Evolutionary conservation across 495 filamentous ascomycete species (phyloP), one percentile per base, ranked within the genome.

Genomic region (Penicillium pancosmium): DNA sequence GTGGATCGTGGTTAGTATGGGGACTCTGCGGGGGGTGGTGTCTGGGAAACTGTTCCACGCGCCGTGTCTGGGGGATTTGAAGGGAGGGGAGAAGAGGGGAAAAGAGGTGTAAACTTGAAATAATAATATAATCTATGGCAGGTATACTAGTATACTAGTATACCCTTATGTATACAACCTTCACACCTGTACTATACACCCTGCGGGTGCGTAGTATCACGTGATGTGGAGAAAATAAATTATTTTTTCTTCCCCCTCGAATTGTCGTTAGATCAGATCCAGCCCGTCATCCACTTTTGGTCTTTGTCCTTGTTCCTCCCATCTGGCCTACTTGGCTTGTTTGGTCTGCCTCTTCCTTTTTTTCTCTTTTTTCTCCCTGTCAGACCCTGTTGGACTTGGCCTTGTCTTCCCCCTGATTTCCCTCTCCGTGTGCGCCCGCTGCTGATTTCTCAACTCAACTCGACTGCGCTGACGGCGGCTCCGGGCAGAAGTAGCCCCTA

Each of bases 11-110:
- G 77, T 86, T 6, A 72, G 73, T 9, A 38, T 68, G 9, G 68
- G 72, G 27, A 86, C 84, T 2, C 51, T 82, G 9, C 64, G 73
- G 25, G 72, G 77, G 15, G 66, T 73, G 2, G 18, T 72, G 1
- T 76, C 75, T 2, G 82, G 82, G 2, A 68, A 78, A 25, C 56
- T 86, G 25, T 77, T 85, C 56, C 66, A 73, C 46, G 80, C 82
- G 0, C 82, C 83, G 5, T 85, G 82, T 71, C 54, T 85, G 55
- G 73, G 72, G 19, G 76, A 80, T 59, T 80, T 55, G 67, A 62
- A 23, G 55, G 59, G 56, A 0, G 49, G 48, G 25, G 51, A 54
- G 62, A 64, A 12, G 60, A 65, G 40, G 63, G 23, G 19, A 66
- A 31, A 31, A 31, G 27, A 31, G 8, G 27, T 31, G 27, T 31